phyloP scores from a whole-genome alignment of 1,284 basidiomycete genomes.

The Leccinum solheimii region DNA sequence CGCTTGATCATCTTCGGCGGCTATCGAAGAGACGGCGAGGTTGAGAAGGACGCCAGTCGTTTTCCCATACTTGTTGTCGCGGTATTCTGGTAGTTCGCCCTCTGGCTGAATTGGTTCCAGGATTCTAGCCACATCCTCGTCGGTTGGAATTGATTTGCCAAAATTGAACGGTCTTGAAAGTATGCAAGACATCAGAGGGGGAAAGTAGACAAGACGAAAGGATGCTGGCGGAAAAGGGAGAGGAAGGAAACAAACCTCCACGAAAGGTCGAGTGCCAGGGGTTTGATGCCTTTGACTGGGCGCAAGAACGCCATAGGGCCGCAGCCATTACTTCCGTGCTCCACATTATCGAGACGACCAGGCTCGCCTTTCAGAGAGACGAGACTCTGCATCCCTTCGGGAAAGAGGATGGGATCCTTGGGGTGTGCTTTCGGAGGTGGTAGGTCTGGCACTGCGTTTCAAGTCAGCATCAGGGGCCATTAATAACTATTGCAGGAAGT shows the following conservation, averaged over 20 bases:
- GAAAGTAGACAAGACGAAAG: not conserved
- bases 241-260: conserved; percentile 54
- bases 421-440: conserved; percentile 49
- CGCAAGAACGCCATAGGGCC: conserved; percentile 40
- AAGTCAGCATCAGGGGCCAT: conserved; percentile 24
- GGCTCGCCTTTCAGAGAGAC: conserved; percentile 23
- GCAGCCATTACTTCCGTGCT: conserved; percentile 4
- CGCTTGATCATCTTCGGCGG: conserved; percentile 11
- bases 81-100: conserved; percentile 19
- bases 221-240: not conserved
- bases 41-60: conserved; percentile 14
- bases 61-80: conserved; percentile 16
- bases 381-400: conserved; percentile 37
- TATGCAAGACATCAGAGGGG: conserved; percentile 4
- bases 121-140: conserved; percentile 45
- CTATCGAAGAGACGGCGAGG: conserved; percentile 1
- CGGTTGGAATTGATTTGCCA: conserved; percentile 46
- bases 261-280: conserved; percentile 61
- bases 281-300: conserved; percentile 58
- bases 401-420: conserved; percentile 36
- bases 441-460: conserved; percentile 49
- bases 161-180: conserved; percentile 44
- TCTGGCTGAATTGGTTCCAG: conserved; percentile 33
- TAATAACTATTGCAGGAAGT: conserved; percentile 21
- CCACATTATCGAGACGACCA: not conserved